phyloP scores from a whole-genome alignment of 2,329 filamentous ascomycete species.

The Scytalidium lignicola region DNA sequence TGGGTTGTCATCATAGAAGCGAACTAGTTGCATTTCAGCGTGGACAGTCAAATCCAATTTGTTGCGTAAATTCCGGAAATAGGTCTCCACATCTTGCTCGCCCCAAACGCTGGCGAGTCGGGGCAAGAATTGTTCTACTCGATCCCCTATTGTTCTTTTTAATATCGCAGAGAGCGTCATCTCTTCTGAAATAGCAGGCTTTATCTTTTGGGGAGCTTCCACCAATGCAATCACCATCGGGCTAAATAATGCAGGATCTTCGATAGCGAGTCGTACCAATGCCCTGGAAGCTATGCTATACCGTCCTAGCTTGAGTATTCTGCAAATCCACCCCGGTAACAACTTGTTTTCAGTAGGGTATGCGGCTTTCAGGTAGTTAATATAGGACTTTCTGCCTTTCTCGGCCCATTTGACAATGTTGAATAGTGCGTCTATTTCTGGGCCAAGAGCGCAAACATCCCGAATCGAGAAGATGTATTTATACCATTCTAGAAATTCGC shows the following conservation, averaged over 20 bases:
- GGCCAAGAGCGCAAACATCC: neutral
- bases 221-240: constrained; percentile 17
- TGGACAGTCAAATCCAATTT: constrained; percentile 21
- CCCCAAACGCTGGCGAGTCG: no score
- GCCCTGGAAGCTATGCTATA: constrained; percentile 22
- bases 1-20: constrained; percentile 26
- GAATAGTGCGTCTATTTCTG: constrained; percentile 1
- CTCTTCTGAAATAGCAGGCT: constrained; percentile 2
- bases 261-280: constrained; percentile 24
- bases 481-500: constrained; percentile 11
- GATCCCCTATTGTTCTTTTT: constrained; percentile 5
- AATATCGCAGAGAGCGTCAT: constrained; percentile 6
- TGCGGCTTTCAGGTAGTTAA: constrained; percentile 14
- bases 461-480: constrained; percentile 3
- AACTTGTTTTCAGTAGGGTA: constrained; percentile 4
- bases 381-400: constrained; percentile 20
- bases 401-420: constrained; percentile 21
- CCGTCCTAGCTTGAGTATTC: constrained; percentile 24
- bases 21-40: constrained; percentile 29
- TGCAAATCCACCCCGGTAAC: constrained; percentile 11
- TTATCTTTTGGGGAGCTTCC: constrained; percentile 7
- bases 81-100: constrained; percentile 10
- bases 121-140: no score
- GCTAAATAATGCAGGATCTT: constrained; percentile 19
- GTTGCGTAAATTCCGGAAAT: constrained; percentile 19